A percentile compares a stretch with the other conserved stretches of the same genome.
Conservation (phyloP, 148 eudicot genomes). For the Cornus kousa region DNA sequence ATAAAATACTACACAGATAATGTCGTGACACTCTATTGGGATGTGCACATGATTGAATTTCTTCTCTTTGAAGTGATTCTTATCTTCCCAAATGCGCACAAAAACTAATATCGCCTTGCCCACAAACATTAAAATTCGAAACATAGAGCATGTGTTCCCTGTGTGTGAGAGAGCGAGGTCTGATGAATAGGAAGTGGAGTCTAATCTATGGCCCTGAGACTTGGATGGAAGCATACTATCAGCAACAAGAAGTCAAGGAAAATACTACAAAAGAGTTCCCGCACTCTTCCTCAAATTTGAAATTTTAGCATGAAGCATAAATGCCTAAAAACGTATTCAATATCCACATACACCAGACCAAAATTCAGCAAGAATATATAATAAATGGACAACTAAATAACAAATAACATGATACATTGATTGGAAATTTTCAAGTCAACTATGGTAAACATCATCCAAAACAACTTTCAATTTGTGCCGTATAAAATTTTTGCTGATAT, state of each 20-base stretch:
- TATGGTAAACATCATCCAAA: not conserved
- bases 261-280: not conserved
- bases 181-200: not conserved
- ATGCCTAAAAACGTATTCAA: not conserved
- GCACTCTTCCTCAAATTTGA: not conserved
- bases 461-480: not conserved
- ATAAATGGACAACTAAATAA: not conserved
- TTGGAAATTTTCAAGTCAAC: not conserved
- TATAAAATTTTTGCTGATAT: not conserved
- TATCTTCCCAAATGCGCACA: too few relatives aligned
- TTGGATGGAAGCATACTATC: not conserved
- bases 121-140: too few relatives aligned
- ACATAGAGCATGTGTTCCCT: not conserved
- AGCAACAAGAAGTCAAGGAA: not conserved
- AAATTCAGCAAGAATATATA: not conserved
- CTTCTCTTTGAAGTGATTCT: too few relatives aligned
- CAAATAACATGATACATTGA: not conserved
- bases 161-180: not conserved
- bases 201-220: not conserved
- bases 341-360: not conserved
- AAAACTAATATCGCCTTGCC: too few relatives aligned
- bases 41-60: too few relatives aligned
- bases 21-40: too few relatives aligned
- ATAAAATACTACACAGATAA: too few relatives aligned
- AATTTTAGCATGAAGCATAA: not conserved